These are phyloP conservation scores for Diaporthe sp. DNA, from an alignment of 2,329 filamentous ascomycete genomes.

Conservation along the genomic window DNA sequence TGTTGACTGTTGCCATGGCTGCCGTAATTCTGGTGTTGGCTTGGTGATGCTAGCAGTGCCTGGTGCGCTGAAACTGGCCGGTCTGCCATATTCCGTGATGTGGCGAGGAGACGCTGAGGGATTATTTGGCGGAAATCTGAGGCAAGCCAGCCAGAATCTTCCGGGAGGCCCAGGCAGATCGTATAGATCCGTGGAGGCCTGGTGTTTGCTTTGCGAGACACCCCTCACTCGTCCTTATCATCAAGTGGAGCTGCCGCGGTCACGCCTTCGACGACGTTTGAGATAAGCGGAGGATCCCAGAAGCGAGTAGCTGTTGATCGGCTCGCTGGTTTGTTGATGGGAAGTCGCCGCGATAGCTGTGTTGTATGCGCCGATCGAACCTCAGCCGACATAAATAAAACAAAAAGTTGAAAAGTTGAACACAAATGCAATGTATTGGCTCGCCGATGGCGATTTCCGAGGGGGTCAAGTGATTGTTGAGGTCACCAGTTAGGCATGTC, in stretches of 20 bases:
- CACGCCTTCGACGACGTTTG: constrained; percentile 11
- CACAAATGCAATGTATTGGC: not conserved
- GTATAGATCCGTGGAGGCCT: not conserved
- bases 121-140: not conserved
- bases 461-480: not conserved
- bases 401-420: not conserved
- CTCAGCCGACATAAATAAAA: no score
- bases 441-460: not conserved
- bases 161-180: not conserved
- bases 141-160: not conserved
- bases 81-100: not conserved
- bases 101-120: no score
- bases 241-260: constrained; percentile 22
- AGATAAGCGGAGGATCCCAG: constrained; percentile 11
- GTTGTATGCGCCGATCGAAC: not conserved
- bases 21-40: constrained; percentile 2
- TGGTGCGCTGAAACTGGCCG: not conserved
- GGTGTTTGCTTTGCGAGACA: no score
- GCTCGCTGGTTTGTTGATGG: not conserved
- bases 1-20: not conserved
- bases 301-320: not conserved
- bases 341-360: not conserved
- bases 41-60: constrained; percentile 26
- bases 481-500: constrained; percentile 6
- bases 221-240: constrained; percentile 18